Evolutionary conservation across 2,329 filamentous ascomycete species (phyloP), one percentile per base, ranked within the genome.

Genomic region (Orbilia brochopaga): DNA sequence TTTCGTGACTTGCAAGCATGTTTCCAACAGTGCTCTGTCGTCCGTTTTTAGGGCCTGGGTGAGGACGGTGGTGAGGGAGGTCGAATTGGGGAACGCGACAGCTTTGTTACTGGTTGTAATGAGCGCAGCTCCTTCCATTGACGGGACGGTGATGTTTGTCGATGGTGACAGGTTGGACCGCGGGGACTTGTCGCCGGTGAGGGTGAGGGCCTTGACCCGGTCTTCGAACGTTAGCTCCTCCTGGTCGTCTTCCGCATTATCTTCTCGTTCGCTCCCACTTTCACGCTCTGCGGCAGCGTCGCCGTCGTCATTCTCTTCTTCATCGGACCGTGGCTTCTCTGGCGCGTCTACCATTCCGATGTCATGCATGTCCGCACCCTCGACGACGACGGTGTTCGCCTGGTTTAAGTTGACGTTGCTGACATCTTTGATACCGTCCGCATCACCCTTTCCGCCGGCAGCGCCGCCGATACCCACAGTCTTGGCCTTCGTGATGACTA

Each of bases 11-110:
- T 91, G 90, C 77, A 99, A 86, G 80, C 93, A 97, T 0, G 91
- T 92, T 82, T 97, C 93, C 76, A 99, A 88, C 58, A 97, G 88
- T 74, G 89, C 88, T 73, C 86, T 85, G 81, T 99, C 94, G 80
- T 97, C 94, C 73, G 92, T 97, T 77, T 89, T 90, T 64, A 99
- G 87, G 4, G 94, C 91, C 80, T 97, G 93, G 13, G 92, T 88
- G 69, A 99, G 87, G n/a, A 97, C 91, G 3, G 91, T 96, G 53
- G 90, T 89, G 56, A 99, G 86, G 5, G 93, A 96, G 69, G 91
- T 87, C 69, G 89, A 88, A 11, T 87, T 88, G 11, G 88, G 89
- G 19, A 86, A 82, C 17, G 84, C 83, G 73, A 89, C 82, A 61
- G 81, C 79, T 42, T 81, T 82, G 56, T 77, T 79, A 40, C 69